phyloP scores from a whole-genome alignment of 2,329 filamentous ascomycete species.

The Colletotrichum abscissum region DNA sequence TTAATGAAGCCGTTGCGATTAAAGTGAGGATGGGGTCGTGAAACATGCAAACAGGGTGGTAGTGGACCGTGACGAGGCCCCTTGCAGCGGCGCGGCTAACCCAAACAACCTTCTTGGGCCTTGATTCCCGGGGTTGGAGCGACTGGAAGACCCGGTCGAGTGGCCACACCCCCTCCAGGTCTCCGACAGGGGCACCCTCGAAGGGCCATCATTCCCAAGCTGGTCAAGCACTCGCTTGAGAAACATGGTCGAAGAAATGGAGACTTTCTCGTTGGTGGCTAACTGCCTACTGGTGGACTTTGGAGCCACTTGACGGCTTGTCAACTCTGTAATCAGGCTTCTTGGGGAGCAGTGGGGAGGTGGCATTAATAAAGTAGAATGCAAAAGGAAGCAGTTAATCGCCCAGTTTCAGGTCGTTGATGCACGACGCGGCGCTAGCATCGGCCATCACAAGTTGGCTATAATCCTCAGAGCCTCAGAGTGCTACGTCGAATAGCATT shows the following conservation, averaged over 20 bases:
- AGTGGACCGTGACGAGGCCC: constrained; percentile 14
- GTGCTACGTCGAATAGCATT: background rate
- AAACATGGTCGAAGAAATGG: constrained; percentile 15
- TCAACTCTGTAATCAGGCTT: background rate
- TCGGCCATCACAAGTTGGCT: constrained; percentile 13
- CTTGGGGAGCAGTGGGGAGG: background rate
- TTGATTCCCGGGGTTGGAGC: constrained; percentile 16
- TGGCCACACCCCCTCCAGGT: background rate
- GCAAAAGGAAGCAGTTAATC: constrained; percentile 16
- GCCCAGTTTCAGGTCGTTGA: constrained; percentile 32
- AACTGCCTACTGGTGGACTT: background rate
- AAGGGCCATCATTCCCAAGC: background rate
- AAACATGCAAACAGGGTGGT: constrained; percentile 28
- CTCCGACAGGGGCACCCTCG: background rate
- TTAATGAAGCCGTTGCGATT: constrained; percentile 34
- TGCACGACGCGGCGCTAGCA: constrained; percentile 15
- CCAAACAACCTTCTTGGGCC: constrained; percentile 28
- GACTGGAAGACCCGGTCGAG: background rate
- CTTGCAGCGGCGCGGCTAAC: constrained; percentile 33
- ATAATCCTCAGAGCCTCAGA: background rate
- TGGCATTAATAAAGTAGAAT: background rate
- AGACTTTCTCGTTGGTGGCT: constrained; percentile 5
- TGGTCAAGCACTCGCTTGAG: constrained; percentile 4
- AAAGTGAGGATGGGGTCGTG: constrained; percentile 26
- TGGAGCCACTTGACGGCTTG: background rate